Percentiles rank a stretch among this genome's conserved stretches.
Evolutionary conservation across 345 rosid genomes (phyloP).

Genomic region (Bretschneidera sinensis): DNA sequence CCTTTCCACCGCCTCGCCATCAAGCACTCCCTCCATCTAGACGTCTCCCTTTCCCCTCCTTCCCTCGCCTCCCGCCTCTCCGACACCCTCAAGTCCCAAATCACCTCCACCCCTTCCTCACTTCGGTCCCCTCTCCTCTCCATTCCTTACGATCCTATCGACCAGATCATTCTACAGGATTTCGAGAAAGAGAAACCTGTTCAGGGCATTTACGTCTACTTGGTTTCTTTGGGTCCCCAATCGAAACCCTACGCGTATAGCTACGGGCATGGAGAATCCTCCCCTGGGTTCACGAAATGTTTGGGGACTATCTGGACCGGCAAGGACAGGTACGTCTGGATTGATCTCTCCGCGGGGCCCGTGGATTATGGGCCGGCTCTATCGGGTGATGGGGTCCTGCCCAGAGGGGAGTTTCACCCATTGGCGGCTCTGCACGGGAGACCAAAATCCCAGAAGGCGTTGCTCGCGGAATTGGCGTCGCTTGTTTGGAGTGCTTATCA

Average conservation of each 20-base stretch:
- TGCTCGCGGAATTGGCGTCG: conserved; percentile 76
- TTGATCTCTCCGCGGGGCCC: conserved; percentile 89
- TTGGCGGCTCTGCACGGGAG: conserved; percentile 77
- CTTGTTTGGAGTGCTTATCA: conserved; percentile 85
- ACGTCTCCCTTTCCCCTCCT: conserved; percentile 38
- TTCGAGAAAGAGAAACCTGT: conserved; percentile 63
- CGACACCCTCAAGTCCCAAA: conserved; percentile 33
- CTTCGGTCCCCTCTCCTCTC: conserved; percentile 63
- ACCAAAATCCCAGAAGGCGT: conserved; percentile 78
- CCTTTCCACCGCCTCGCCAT: conserved; percentile 35
- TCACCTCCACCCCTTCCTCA: conserved; percentile 42
- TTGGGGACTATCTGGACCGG: conserved; percentile 90
- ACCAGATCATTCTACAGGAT: conserved; percentile 50
- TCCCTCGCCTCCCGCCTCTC: conserved; percentile 48
- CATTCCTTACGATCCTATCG: conserved; percentile 45
- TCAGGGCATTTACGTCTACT: conserved; percentile 66
- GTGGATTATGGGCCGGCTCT: conserved; percentile 92
- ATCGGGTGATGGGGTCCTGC: conserved; percentile 90
- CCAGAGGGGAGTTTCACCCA: conserved; percentile 93
- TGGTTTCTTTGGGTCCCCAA: conserved; percentile 55
- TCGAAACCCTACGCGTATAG: conserved; percentile 66
- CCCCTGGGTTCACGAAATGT: conserved; percentile 82
- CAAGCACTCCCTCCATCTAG: conserved; percentile 47
- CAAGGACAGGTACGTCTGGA: conserved; percentile 79
- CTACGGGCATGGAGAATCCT: conserved; percentile 67